Percentiles rank a stretch among this genome's conserved stretches.
These are phyloP conservation scores for Alnus glutinosa DNA, from an alignment of 306 rosid genomes.

Conservation along the genomic window DNA sequence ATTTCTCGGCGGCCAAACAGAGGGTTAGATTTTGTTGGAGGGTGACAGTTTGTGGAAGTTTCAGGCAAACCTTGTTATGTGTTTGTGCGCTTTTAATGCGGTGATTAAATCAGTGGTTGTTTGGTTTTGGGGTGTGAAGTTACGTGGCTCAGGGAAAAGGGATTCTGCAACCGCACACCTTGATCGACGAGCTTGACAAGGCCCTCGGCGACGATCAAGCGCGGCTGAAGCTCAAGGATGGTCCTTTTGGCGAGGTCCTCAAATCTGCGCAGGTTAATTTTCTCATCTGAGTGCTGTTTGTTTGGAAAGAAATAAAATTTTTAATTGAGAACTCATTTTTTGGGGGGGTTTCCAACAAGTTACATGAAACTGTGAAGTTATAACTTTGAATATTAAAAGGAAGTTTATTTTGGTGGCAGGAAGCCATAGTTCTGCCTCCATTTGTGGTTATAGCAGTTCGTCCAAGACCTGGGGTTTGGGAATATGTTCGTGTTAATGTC, in stretches of 20 bases:
- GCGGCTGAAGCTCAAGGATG: slow-evolving; percentile 32
- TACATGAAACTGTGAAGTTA: neutral
- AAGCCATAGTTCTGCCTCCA: slow-evolving; percentile 86
- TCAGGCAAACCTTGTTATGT: neutral
- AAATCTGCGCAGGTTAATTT: slow-evolving; percentile 45
- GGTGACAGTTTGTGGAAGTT: neutral
- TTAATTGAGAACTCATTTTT: neutral
- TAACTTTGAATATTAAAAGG: neutral
- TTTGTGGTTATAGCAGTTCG: slow-evolving; percentile 90
- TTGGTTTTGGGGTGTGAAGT: slow-evolving; percentile 38
- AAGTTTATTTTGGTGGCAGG: slow-evolving; percentile 43
- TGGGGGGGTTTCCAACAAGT: neutral
- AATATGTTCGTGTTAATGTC: slow-evolving; percentile 82
- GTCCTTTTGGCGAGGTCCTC: slow-evolving; percentile 45
- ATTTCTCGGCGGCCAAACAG: neutral
- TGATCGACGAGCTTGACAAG: slow-evolving; percentile 76
- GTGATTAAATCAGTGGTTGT: slow-evolving; percentile 3
- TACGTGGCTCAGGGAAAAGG: slow-evolving; percentile 87
- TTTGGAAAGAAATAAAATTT: neutral
- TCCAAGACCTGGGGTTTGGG: slow-evolving; percentile 93
- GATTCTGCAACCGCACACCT: slow-evolving; percentile 80
- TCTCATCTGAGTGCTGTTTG: neutral
- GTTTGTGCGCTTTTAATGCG: neutral
- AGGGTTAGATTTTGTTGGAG: neutral
- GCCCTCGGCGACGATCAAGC: slow-evolving; percentile 41